phyloP scores from a whole-genome alignment of 2,329 filamentous ascomycete species.

The Cercospora sp. region DNA sequence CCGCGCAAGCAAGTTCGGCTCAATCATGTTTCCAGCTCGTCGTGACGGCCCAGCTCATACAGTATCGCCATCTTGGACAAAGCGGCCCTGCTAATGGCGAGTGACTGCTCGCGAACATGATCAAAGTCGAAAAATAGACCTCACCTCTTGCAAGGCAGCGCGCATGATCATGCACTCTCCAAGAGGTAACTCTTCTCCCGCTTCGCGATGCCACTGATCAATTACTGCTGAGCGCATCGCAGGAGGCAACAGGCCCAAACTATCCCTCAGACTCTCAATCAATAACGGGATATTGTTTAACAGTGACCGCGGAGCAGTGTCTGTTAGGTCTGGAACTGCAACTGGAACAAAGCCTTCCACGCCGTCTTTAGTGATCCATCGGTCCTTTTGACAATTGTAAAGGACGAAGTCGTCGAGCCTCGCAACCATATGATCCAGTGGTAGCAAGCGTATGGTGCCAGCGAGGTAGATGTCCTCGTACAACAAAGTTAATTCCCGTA shows the following conservation, averaged over 20 bases:
- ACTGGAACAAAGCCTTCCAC: not conserved
- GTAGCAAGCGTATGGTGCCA: not conserved
- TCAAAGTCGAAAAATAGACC: not conserved
- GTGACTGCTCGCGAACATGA: not conserved
- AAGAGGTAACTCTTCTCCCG: not conserved
- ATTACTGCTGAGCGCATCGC: not conserved
- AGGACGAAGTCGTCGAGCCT: not conserved
- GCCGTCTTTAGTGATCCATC: conserved; percentile 4
- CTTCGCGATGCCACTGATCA: conserved; percentile 4
- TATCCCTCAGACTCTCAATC: not conserved
- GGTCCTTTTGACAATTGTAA: conserved; percentile 8
- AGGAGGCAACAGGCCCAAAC: not conserved
- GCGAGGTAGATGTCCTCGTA: conserved; percentile 9
- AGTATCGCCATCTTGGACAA: not conserved
- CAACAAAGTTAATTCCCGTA: not conserved
- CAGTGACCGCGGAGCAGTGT: not conserved
- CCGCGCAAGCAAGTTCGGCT: not conserved
- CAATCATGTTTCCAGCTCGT: not conserved
- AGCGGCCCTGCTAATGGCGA: not conserved
- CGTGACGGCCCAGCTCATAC: not conserved
- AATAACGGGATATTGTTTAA: not conserved
- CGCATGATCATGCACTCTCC: not conserved
- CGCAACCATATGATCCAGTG: not conserved
- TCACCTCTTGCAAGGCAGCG: not conserved
- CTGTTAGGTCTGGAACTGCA: not conserved